These are phyloP conservation scores for Spatholobus suberectus DNA, from an alignment of 306 rosid genomes.

Conservation along the genomic window DNA sequence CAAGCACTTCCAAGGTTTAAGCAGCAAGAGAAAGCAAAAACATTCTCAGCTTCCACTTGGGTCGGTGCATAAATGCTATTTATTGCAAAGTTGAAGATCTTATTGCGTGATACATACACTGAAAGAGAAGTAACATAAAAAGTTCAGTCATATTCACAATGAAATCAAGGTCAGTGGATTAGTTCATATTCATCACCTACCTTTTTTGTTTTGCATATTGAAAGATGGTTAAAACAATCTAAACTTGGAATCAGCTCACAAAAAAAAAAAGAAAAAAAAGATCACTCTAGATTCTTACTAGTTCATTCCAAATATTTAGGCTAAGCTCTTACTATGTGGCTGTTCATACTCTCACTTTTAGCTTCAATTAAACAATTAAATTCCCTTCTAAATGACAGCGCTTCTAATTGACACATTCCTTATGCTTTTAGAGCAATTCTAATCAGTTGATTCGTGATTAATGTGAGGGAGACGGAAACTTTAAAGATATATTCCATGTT, in stretches of 20 bases:
- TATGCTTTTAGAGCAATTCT: too few species aligned
- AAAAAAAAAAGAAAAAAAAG: too few species aligned
- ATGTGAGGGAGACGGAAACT: too few species aligned
- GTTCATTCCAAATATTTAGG: background rate
- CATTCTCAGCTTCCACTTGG: background rate
- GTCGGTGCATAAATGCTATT: background rate
- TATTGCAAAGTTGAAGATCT: constrained; percentile 2
- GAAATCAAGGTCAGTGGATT: background rate
- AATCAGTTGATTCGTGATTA: too few species aligned
- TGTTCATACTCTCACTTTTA: background rate
- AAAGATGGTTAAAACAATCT: background rate
- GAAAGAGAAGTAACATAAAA: background rate
- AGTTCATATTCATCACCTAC: background rate
- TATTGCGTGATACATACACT: background rate
- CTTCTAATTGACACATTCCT: too few species aligned
- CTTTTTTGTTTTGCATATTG: background rate
- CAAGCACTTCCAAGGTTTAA: background rate
- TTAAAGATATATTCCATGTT: too few species aligned
- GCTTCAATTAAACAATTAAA: background rate
- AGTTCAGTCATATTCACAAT: background rate
- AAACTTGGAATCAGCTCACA: background rate
- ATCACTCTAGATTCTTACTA: background rate
- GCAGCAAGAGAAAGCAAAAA: background rate
- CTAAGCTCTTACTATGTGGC: background rate
- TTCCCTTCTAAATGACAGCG: too few species aligned